These are phyloP conservation scores for Gomphus sp. DNA, from an alignment of 1,284 basidiomycete species.

Conservation along the genomic window DNA sequence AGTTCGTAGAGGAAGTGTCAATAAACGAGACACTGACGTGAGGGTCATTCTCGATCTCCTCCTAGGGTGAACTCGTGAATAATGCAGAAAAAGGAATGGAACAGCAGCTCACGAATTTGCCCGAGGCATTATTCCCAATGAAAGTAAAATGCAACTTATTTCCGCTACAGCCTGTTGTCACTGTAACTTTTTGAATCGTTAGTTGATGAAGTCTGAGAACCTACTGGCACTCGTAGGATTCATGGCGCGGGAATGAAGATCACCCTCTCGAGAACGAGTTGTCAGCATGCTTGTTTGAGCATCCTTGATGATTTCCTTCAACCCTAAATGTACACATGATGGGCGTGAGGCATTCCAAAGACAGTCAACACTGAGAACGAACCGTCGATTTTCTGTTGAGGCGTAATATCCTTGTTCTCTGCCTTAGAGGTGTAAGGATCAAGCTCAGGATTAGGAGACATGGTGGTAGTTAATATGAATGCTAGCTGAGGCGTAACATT, in stretches of 20 bases:
- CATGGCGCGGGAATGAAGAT: slow-evolving; percentile 81
- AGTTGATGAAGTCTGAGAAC: slow-evolving; percentile 16
- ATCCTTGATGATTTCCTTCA: slow-evolving; percentile 51
- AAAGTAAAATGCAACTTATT: slow-evolving; percentile 43
- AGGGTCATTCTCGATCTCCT: slow-evolving; percentile 66
- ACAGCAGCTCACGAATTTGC: slow-evolving; percentile 41
- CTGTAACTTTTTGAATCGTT: background rate
- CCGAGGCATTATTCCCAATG: slow-evolving; percentile 68
- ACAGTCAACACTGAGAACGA: slow-evolving; percentile 2
- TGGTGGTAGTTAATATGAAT: background rate
- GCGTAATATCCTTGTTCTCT: slow-evolving; percentile 41
- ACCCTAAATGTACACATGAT: slow-evolving; percentile 26
- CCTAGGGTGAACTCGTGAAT: slow-evolving; percentile 14
- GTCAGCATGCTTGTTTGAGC: slow-evolving; percentile 74
- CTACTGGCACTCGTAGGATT: slow-evolving; percentile 52
- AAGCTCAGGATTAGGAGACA: slow-evolving; percentile 27
- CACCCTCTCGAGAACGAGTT: slow-evolving; percentile 64
- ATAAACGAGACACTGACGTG: slow-evolving; percentile 79
- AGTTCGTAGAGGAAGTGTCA: slow-evolving; percentile 64
- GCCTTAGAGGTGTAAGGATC: slow-evolving; percentile 61
- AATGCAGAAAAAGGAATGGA: background rate
- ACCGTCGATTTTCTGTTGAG: slow-evolving; percentile 61
- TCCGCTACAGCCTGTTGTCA: background rate
- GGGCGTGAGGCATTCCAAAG: background rate
- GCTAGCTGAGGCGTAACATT: too few species aligned